Evolutionary conservation across 257 asterid species (phyloP).

Genomic region (Capsicum rhomboideum): DNA sequence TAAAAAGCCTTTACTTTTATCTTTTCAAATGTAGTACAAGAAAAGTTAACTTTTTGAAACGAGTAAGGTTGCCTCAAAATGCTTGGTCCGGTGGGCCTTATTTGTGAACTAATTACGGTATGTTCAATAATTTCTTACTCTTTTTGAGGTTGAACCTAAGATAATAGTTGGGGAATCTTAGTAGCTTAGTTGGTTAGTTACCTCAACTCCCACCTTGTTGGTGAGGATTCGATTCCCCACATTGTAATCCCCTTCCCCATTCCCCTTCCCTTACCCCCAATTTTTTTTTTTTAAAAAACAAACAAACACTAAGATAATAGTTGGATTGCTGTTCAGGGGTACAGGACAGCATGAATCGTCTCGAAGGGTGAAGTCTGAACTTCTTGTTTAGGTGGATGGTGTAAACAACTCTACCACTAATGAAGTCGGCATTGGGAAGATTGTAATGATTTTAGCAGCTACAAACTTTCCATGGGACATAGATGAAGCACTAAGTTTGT

Average conservation of each 20-base stretch:
- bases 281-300: too few species aligned
- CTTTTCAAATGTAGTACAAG: neutral
- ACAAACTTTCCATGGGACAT: conserved; percentile 99
- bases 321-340: conserved; percentile 40
- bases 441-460: conserved; percentile 98
- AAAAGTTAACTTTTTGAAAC: neutral
- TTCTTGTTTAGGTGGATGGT: conserved; percentile 92
- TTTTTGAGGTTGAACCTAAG: conserved; percentile 5
- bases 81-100: neutral
- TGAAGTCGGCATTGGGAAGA: conserved; percentile 86
- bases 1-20: neutral
- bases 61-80: neutral
- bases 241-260: too few species aligned
- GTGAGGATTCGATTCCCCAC: too few species aligned
- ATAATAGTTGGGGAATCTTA: too few species aligned
- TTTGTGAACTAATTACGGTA: neutral
- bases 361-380: conserved; percentile 90
- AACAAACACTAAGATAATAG: too few species aligned
- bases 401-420: conserved; percentile 75
- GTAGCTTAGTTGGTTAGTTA: too few species aligned
- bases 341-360: conserved; percentile 98
- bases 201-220: too few species aligned
- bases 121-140: neutral
- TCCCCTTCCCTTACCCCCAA: too few species aligned
- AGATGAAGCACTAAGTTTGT: conserved; percentile 91